These are phyloP conservation scores for Populus nigra DNA, from an alignment of 345 rosid species.

Conservation along the genomic window DNA sequence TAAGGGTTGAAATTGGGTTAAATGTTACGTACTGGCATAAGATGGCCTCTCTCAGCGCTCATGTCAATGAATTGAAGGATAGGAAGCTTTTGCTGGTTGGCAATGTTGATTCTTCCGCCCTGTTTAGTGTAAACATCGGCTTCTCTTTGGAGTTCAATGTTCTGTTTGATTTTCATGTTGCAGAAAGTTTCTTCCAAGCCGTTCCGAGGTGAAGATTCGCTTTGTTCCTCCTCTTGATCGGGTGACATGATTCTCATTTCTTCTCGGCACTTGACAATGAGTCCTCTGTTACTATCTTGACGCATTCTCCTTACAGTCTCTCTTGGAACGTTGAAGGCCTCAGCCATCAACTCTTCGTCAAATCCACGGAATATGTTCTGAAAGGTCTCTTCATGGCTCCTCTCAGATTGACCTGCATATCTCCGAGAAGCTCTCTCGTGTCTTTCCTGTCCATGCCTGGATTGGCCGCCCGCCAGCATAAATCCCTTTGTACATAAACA, in stretches of 20 bases:
- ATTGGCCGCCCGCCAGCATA: conserved; percentile 28
- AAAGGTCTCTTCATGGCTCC: conserved; percentile 1
- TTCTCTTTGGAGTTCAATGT: conserved; percentile 23
- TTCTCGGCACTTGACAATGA: conserved; percentile 18
- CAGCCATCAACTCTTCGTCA: conserved; percentile 27
- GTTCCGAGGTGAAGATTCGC: background rate
- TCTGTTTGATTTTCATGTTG: conserved; percentile 32
- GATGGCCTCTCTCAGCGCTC: conserved; percentile 37
- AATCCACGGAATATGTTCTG: conserved; percentile 29
- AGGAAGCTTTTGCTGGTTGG: conserved; percentile 31
- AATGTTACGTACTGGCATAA: conserved; percentile 21
- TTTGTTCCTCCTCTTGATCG: conserved; percentile 6
- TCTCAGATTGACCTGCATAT: background rate
- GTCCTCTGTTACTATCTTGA: conserved; percentile 18
- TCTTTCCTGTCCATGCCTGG: conserved; percentile 2
- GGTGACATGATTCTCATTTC: conserved; percentile 18
- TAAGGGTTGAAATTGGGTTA: background rate
- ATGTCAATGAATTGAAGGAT: conserved; percentile 27
- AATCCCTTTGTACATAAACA: conserved; percentile 12
- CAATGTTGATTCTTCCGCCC: conserved; percentile 30
- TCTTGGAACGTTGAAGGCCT: conserved; percentile 27
- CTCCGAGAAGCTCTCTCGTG: background rate
- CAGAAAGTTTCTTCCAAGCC: conserved; percentile 37
- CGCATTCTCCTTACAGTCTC: conserved; percentile 15
- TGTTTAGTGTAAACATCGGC: conserved; percentile 31